These are phyloP conservation scores for Amanita brunnescens DNA, from an alignment of 768 basidiomycete genomes.

Conservation along the genomic window DNA sequence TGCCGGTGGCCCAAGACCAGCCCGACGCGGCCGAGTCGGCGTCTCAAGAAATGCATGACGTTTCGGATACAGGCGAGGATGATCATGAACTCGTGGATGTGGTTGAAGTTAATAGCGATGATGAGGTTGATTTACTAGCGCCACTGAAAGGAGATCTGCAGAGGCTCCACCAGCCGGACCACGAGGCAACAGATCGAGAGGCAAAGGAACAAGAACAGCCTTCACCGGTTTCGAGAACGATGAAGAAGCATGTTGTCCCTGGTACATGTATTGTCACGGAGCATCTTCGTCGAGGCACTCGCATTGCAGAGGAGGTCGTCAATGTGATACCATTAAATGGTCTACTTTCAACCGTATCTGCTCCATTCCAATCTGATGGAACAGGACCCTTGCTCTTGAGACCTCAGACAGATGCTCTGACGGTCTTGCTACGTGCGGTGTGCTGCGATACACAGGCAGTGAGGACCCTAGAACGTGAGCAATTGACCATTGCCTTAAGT, in stretches of 20 bases:
- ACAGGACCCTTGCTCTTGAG: constrained; percentile 40
- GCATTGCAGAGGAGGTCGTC: constrained; percentile 54
- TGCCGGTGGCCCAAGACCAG: constrained; percentile 28
- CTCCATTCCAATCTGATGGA: constrained; percentile 22
- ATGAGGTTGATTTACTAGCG: constrained; percentile 48
- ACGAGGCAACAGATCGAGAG: constrained; percentile 19
- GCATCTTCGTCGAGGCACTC: constrained; percentile 61
- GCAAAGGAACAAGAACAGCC: constrained; percentile 22
- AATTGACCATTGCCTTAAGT: constrained; percentile 43
- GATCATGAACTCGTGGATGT: constrained; percentile 65
- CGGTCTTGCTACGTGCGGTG: constrained; percentile 46
- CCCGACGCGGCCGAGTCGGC: neutral
- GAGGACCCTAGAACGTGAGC: constrained; percentile 34
- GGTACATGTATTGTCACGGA: constrained; percentile 30
- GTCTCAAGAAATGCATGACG: constrained; percentile 9
- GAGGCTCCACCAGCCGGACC: constrained; percentile 36
- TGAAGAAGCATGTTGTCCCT: constrained; percentile 16
- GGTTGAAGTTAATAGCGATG: constrained; percentile 49
- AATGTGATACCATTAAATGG: constrained; percentile 38
- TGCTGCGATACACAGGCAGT: constrained; percentile 45
- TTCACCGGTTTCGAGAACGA: constrained; percentile 24
- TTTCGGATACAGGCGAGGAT: constrained; percentile 26
- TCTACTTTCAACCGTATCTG: constrained; percentile 35
- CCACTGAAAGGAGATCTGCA: constrained; percentile 61
- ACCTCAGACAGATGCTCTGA: constrained; percentile 41